Evolutionary conservation across 148 eudicot genomes (phyloP).

Genomic region (Cornus florida): DNA sequence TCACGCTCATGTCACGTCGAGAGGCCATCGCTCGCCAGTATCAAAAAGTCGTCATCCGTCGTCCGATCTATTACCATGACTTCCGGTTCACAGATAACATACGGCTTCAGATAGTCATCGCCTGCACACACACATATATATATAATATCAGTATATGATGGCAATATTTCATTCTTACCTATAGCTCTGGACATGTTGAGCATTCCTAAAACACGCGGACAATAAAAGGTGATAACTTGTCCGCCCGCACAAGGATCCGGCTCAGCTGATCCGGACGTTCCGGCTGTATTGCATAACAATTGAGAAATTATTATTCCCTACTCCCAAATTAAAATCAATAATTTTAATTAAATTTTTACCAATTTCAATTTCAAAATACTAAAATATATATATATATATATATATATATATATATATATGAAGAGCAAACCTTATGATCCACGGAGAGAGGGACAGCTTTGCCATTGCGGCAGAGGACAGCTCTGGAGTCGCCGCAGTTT

Average conservation of each 20-base stretch:
- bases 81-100: slow-evolving; percentile 73
- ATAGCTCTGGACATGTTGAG: slow-evolving; percentile 96
- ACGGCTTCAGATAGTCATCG: slow-evolving; percentile 83
- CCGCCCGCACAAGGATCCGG: slow-evolving; percentile 82
- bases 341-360: too few species aligned
- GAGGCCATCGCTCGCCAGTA: slow-evolving; percentile 79
- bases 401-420: too few species aligned
- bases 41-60: slow-evolving; percentile 69
- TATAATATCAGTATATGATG: background rate
- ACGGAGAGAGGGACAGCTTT: slow-evolving; percentile 53
- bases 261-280: slow-evolving; percentile 76
- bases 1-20: too few species aligned
- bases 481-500: slow-evolving; percentile 80
- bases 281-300: slow-evolving; percentile 41
- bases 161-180: slow-evolving; percentile 32
- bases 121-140: slow-evolving; percentile 38
- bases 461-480: slow-evolving; percentile 61
- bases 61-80: slow-evolving; percentile 59
- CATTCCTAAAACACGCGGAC: slow-evolving; percentile 72
- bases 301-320: background rate
- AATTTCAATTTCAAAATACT: too few species aligned
- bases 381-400: too few species aligned
- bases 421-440: slow-evolving; percentile 62
- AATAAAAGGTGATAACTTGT: slow-evolving; percentile 66
- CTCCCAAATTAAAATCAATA: too few species aligned